These are phyloP conservation scores for Xylaria grammica DNA, from an alignment of 495 filamentous ascomycete species.

Conservation along the genomic window DNA sequence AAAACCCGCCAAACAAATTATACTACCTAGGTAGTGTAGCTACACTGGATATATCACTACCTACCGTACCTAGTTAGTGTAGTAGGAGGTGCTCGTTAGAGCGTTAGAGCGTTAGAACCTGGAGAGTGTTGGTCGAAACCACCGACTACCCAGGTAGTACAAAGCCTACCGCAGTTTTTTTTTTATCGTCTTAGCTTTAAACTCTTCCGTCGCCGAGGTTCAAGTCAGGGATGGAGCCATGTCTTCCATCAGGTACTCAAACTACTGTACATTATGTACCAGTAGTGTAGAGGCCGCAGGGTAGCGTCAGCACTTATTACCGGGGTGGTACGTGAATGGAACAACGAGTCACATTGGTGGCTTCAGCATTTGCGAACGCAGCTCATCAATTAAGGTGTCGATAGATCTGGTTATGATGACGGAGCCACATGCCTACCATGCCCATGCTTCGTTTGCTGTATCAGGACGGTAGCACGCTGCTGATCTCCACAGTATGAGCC, in stretches of 20 bases:
- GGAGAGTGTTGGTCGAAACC: background rate
- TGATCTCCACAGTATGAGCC: background rate
- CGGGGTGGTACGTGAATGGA: background rate
- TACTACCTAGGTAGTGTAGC: no score
- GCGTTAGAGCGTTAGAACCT: no score
- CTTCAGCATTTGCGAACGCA: background rate
- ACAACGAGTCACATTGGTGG: background rate
- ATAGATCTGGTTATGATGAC: conserved; percentile 4
- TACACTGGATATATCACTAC: no score
- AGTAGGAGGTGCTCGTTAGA: no score
- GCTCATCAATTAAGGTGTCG: background rate
- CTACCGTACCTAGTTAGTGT: no score
- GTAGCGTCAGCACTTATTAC: conserved; percentile 11
- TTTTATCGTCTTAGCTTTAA: background rate
- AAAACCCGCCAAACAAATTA: no score
- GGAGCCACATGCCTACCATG: conserved; percentile 3
- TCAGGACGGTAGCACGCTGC: conserved; percentile 7
- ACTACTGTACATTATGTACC: no score
- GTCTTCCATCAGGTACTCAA: conserved; percentile 10
- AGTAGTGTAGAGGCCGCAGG: background rate
- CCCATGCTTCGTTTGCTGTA: background rate
- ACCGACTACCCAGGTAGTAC: background rate
- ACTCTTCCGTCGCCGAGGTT: conserved; percentile 1
- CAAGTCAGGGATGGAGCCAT: conserved; percentile 9
- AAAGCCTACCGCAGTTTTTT: background rate